A percentile compares a stretch with the other conserved stretches of the same genome.
Conservation (phyloP, 768 basidiomycete genomes). For the Hydnum rufescens region DNA sequence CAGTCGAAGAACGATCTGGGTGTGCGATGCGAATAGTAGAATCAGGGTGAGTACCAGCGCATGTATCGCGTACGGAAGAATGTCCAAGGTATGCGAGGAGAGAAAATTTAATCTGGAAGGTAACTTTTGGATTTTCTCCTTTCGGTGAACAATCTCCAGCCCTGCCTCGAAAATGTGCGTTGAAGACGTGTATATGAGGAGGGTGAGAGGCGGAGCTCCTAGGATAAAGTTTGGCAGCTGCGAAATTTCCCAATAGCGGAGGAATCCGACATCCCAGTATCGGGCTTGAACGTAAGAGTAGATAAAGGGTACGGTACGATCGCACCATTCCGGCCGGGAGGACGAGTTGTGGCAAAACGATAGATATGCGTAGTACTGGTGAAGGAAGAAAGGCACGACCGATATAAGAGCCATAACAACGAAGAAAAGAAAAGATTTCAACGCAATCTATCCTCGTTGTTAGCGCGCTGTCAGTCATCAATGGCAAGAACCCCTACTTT, state of each 20-base stretch:
- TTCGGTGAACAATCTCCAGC: not conserved
- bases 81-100: too few species aligned
- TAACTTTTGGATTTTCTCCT: constrained; percentile 1
- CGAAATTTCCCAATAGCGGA: constrained; percentile 64
- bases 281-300: constrained; percentile 64
- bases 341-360: constrained; percentile 33
- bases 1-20: constrained; percentile 69
- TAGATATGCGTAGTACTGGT: constrained; percentile 47
- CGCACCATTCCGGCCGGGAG: constrained; percentile 40
- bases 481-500: constrained; percentile 15
- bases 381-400: constrained; percentile 40
- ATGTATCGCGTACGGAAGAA: constrained; percentile 55
- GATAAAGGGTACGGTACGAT: constrained; percentile 35
- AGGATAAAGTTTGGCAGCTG: constrained; percentile 84
- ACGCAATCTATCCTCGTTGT: too few species aligned
- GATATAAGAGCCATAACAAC: not conserved
- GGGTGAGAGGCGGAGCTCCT: constrained; percentile 44
- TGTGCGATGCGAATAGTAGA: constrained; percentile 62
- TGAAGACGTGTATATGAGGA: constrained; percentile 16
- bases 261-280: constrained; percentile 77
- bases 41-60: constrained; percentile 39
- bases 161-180: not conserved
- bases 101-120: not conserved
- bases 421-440: too few species aligned
- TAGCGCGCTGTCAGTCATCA: too few species aligned